phyloP scores from a whole-genome alignment of 2,329 filamentous ascomycete species.

The Atkinsonella texensis region DNA sequence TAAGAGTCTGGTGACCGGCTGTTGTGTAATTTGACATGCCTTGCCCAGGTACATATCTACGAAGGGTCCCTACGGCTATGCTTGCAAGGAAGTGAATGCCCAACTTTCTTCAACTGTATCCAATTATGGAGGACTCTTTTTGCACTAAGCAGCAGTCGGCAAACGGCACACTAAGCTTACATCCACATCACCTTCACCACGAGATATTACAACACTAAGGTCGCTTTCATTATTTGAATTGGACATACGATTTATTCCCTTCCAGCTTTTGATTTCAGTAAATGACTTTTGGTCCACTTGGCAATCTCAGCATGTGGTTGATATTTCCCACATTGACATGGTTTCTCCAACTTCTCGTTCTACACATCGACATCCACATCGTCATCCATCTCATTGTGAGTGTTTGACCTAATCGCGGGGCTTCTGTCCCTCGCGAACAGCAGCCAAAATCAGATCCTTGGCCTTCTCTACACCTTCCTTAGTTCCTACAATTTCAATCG shows the following conservation, averaged over 20 bases:
- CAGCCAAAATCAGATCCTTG: conserved; percentile 76
- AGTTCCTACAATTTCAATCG: conserved; percentile 78
- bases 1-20: too few species aligned
- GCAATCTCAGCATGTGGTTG: background rate
- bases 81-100: too few species aligned
- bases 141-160: too few species aligned
- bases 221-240: background rate
- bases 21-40: too few species aligned
- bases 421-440: conserved; percentile 52
- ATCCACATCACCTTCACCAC: too few species aligned
- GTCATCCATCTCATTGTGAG: background rate
- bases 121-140: too few species aligned
- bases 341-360: background rate
- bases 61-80: too few species aligned
- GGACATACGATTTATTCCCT: background rate
- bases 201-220: too few species aligned
- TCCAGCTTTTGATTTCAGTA: background rate
- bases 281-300: background rate
- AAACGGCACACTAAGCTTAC: too few species aligned
- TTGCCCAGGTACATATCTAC: too few species aligned
- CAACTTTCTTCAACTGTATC: too few species aligned
- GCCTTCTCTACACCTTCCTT: conserved; percentile 75
- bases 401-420: conserved; percentile 15
- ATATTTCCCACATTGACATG: background rate
- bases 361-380: background rate